phyloP scores from a whole-genome alignment of 345 rosid species.

The Aegle marmelos region DNA sequence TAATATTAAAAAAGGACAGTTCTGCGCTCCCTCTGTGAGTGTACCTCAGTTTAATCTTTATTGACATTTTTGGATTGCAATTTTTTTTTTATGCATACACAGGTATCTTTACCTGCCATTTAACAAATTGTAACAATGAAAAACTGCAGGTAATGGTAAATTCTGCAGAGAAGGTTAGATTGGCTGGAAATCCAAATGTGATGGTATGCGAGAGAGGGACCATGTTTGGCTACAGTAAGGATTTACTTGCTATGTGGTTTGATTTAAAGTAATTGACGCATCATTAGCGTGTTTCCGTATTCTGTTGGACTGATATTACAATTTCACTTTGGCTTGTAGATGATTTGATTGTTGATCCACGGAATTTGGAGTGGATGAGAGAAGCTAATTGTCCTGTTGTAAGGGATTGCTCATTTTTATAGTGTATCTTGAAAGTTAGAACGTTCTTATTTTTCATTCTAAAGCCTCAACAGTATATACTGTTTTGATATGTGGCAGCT shows the following conservation, averaged over 20 bases:
- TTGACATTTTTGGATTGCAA: slow-evolving; percentile 10
- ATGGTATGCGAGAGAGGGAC: slow-evolving; percentile 99
- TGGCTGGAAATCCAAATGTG: slow-evolving; percentile 93
- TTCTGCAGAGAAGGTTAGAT: slow-evolving; percentile 84
- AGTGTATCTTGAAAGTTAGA: not conserved
- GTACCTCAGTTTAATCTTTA: not conserved
- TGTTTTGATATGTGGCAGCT: not conserved
- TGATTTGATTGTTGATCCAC: slow-evolving; percentile 94
- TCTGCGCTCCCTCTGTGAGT: slow-evolving; percentile 92
- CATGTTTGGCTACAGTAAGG: slow-evolving; percentile 98
- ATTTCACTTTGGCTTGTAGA: slow-evolving; percentile 43
- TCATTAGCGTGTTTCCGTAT: not conserved
- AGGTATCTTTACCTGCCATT: not conserved
- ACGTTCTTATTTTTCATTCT: not conserved
- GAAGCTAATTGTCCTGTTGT: slow-evolving; percentile 96
- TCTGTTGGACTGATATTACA: slow-evolving; percentile 16
- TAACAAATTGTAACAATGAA: slow-evolving; percentile 11
- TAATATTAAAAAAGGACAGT: slow-evolving; percentile 94
- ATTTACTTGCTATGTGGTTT: not conserved
- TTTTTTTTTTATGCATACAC: not conserved
- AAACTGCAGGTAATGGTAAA: slow-evolving; percentile 76
- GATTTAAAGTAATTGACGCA: not conserved
- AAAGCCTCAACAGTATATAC: not conserved
- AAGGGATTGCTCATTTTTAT: slow-evolving; percentile 30
- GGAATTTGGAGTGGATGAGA: slow-evolving; percentile 94